A percentile compares a stretch with the other conserved stretches of the same genome.
Evolutionary conservation across 2,329 filamentous ascomycete species (phyloP).

Genomic region (Scortechinia acanthostroma): DNA sequence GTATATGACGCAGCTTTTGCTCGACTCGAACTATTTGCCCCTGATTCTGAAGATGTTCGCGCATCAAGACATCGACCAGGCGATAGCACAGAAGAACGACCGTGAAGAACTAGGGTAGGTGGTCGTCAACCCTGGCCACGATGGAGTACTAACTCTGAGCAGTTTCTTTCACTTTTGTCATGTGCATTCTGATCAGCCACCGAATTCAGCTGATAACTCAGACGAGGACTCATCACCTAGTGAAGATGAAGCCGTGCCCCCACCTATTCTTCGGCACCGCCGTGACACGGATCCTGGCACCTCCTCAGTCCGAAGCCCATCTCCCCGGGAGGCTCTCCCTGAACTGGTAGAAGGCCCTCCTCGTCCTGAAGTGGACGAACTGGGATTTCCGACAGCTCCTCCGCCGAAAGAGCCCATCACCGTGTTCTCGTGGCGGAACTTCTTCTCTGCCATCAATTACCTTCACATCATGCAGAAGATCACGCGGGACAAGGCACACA

Average conservation of each 20-base stretch:
- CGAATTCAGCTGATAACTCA: not conserved
- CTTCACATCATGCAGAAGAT: conserved; percentile 95
- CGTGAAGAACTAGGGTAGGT: conserved; percentile 71
- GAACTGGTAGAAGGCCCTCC: conserved; percentile 13
- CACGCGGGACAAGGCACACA: conserved; percentile 89
- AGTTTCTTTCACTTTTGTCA: conserved; percentile 93
- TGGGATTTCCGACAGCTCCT: conserved; percentile 71
- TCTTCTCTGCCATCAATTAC: conserved; percentile 92
- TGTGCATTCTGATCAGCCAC: not conserved
- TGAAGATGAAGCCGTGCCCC: conserved; percentile 75
- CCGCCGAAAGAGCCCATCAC: conserved; percentile 74
- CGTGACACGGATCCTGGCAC: not conserved
- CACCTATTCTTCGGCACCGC: conserved; percentile 50
- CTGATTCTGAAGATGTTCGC: conserved; percentile 88
- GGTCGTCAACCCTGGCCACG: not conserved
- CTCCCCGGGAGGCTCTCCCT: not conserved
- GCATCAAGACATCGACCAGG: conserved; percentile 85
- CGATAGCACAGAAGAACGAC: conserved; percentile 80
- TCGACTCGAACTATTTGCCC: conserved; percentile 92
- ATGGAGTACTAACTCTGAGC: conserved; percentile 8
- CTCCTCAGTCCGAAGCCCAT: not conserved
- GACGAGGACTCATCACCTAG: conserved; percentile 38
- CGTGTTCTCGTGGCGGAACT: conserved; percentile 85
- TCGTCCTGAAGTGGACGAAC: conserved; percentile 71
- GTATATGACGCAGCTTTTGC: conserved; percentile 83